Evolutionary conservation across 352 stramenopile genomes (phyloP), one percentile per base, ranked within the genome.

Genomic region (Phytopythium aichiense): DNA sequence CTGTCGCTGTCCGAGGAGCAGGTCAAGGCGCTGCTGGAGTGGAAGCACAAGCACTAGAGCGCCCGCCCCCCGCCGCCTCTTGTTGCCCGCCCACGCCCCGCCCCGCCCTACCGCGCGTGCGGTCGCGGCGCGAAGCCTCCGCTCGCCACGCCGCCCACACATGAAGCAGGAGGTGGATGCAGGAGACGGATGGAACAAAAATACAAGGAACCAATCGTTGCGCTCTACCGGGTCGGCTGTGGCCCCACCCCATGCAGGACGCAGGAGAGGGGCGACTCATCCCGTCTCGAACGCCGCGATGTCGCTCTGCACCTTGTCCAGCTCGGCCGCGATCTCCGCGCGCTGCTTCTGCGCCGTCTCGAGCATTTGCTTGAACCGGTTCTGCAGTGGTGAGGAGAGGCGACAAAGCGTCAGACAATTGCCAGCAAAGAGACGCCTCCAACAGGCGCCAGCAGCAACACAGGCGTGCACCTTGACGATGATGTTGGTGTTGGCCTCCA

Each of bases 21-120:
- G 73, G 65, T 90, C 53, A 73, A 83, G 28, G 84, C 81, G 57
- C 78, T 95, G 57, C 82, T 95, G 73, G 92, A 95, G 79, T 95
- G 86, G 86, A 95, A 95, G 80, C 85, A 94, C 80, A 72, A 92
- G 66, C 81, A 91, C 66, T 93, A 93, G 18, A 74, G 63, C 7
- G 33, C 33, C 33, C 7, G 7, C 11, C 33, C 11, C 33, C 1
- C 33, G 1, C 4, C 28, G 48, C 11, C 5, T 38, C 20, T 37
- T 52, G 15, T 37, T 23, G 25, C 48, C 22, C 23, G 28, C 30
- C 28, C 50, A 25, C 50, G 51, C 31, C 48, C 12, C 20, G 33
- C 33, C 46, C 4, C 23, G 23, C 23, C 22, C 7, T 31, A 7
- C 25, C 25, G 48, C 4, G 48, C 22, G 22, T 22, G 25, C n/a